These are phyloP conservation scores for Eruca vesicaria DNA, from an alignment of 441 rosid genomes.

Conservation along the genomic window DNA sequence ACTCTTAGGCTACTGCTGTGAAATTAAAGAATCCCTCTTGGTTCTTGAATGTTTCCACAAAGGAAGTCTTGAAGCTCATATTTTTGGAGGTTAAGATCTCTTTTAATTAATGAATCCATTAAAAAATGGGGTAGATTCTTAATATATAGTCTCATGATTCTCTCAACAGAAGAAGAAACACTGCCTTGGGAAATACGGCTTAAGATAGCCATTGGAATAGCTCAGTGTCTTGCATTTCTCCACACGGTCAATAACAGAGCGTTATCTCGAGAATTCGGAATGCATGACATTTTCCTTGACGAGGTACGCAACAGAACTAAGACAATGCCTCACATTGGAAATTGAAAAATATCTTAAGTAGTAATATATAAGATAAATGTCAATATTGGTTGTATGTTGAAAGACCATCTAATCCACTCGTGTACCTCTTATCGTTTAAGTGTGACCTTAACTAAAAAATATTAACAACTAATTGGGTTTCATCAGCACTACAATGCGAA, in stretches of 20 bases:
- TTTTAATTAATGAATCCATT: not conserved
- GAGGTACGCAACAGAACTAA: constrained; percentile 2
- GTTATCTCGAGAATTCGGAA: constrained; percentile 9
- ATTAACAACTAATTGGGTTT: not conserved
- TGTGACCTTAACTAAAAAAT: not conserved
- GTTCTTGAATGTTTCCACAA: constrained; percentile 15
- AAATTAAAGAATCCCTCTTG: not conserved
- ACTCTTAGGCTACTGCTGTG: constrained; percentile 17
- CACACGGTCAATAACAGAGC: constrained; percentile 19
- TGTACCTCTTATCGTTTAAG: not conserved
- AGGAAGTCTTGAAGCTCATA: constrained; percentile 9
- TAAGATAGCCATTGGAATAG: constrained; percentile 24
- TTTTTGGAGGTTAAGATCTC: constrained; percentile 24
- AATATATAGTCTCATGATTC: not conserved
- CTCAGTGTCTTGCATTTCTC: constrained; percentile 14
- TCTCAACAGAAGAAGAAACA: constrained; percentile 19
- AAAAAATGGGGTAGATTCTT: not conserved
- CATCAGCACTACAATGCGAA: constrained; percentile 17
- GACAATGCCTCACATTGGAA: too few relatives aligned
- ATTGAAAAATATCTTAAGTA: not conserved
- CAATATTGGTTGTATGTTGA: too few relatives aligned
- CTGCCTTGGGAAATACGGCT: constrained; percentile 18
- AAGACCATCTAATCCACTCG: not conserved
- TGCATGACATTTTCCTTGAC: constrained; percentile 21
- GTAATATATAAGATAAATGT: not conserved